A percentile compares a stretch with the other conserved stretches of the same genome.
Conservation (phyloP, 2,329 filamentous ascomycete species). For the Colletotrichum lupini region DNA sequence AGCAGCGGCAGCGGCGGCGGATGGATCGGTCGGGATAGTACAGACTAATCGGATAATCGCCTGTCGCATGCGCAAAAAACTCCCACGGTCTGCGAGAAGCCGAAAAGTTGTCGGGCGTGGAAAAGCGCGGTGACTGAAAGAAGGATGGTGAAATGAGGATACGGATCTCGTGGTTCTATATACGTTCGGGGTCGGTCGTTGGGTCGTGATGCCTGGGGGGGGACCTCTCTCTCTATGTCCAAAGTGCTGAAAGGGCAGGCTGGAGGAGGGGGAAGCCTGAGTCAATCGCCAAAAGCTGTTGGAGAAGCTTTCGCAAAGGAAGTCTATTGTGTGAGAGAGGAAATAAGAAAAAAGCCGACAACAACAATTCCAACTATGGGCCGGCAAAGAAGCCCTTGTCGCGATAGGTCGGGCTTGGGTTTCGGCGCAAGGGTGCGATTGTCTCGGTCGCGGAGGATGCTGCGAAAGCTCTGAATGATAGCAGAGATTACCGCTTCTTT, state of each 20-base stretch:
- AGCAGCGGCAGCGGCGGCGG: not conserved
- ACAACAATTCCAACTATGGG: slow-evolving; percentile 18
- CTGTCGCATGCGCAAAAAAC: slow-evolving; percentile 10
- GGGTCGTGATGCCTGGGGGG: not conserved
- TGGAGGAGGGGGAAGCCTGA: slow-evolving; percentile 7
- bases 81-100: not conserved
- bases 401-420: slow-evolving; percentile 25
- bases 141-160: slow-evolving; percentile 1
- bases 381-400: slow-evolving; percentile 33
- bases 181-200: slow-evolving; percentile 1
- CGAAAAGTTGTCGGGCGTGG: slow-evolving; percentile 1
- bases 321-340: slow-evolving; percentile 15
- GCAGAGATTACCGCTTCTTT: slow-evolving; percentile 26
- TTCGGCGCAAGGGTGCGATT: slow-evolving; percentile 33
- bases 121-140: slow-evolving; percentile 14
- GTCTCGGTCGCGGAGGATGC: slow-evolving; percentile 23
- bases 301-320: slow-evolving; percentile 29
- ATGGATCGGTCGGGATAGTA: slow-evolving; percentile 14
- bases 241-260: slow-evolving; percentile 27
- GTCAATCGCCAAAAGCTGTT: slow-evolving; percentile 28
- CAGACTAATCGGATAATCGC: not conserved
- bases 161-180: slow-evolving; percentile 12
- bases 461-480: slow-evolving; percentile 32
- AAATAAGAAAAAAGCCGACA: slow-evolving; percentile 7
- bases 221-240: slow-evolving; percentile 7